Percentiles rank a stretch among this genome's conserved stretches.
Conservation (phyloP, 768 basidiomycete species). For the Hortiboletus flavorubellus region DNA sequence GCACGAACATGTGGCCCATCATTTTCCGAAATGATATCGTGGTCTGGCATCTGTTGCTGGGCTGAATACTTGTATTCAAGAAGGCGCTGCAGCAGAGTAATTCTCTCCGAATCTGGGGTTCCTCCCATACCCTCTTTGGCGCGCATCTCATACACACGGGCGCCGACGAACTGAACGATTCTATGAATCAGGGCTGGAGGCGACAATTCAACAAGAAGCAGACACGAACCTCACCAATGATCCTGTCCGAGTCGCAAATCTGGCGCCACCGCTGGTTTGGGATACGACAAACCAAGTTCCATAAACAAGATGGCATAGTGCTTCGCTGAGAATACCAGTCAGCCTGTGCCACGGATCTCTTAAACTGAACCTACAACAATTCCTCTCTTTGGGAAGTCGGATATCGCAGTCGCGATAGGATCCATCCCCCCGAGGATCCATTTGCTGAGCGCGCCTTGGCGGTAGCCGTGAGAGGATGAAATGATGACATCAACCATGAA, state of each 20-base stretch:
- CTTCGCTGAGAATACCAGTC: constrained; percentile 50
- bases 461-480: constrained; percentile 66
- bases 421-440: constrained; percentile 67
- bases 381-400: constrained; percentile 77
- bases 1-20: constrained; percentile 75
- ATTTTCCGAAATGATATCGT: constrained; percentile 73
- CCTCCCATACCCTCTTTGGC: constrained; percentile 61
- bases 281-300: constrained; percentile 69
- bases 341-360: not conserved
- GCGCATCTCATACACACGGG: constrained; percentile 70
- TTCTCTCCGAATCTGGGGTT: constrained; percentile 53
- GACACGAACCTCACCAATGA: constrained; percentile 67
- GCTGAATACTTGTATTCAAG: constrained; percentile 54
- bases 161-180: constrained; percentile 59
- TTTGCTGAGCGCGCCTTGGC: constrained; percentile 65
- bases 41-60: constrained; percentile 58
- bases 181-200: constrained; percentile 1
- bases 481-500: constrained; percentile 74
- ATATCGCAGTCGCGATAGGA: constrained; percentile 67
- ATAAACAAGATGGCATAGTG: constrained; percentile 63
- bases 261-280: constrained; percentile 67
- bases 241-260: constrained; percentile 75
- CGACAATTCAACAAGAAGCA: constrained; percentile 9
- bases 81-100: constrained; percentile 67
- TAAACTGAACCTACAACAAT: constrained; percentile 46